phyloP scores from a whole-genome alignment of 768 basidiomycete species.

The Cubamyces sp. region DNA sequence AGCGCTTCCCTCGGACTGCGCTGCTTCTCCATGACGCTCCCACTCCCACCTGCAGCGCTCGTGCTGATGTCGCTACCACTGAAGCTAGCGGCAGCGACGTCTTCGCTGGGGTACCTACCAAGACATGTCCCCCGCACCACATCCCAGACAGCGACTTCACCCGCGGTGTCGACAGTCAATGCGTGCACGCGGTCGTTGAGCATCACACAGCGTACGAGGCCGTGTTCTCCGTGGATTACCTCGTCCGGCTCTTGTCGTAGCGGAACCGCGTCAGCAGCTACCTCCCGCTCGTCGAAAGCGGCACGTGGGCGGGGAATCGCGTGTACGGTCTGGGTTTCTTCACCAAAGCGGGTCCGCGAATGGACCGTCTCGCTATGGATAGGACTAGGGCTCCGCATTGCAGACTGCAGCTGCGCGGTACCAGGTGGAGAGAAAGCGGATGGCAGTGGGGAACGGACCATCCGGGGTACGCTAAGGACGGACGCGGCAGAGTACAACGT shows the following conservation, averaged over 20 bases:
- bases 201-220: conserved; percentile 80
- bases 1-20: conserved; percentile 81
- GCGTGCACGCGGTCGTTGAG: conserved; percentile 91
- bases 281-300: conserved; percentile 72
- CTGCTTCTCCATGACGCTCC: conserved; percentile 46
- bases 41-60: conserved; percentile 49
- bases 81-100: conserved; percentile 62
- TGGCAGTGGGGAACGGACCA: conserved; percentile 41
- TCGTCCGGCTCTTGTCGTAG: conserved; percentile 60
- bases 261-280: conserved; percentile 77
- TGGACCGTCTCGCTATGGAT: conserved; percentile 32
- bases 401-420: conserved; percentile 27
- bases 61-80: conserved; percentile 48
- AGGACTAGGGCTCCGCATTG: conserved; percentile 36
- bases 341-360: conserved; percentile 28
- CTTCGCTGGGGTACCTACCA: conserved; percentile 68
- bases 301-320: conserved; percentile 45
- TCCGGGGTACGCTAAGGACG: conserved; percentile 66
- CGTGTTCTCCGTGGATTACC: conserved; percentile 74
- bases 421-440: conserved; percentile 36
- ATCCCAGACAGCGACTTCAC: conserved; percentile 93
- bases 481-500: conserved; percentile 88
- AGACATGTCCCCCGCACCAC: conserved; percentile 77
- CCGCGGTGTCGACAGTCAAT: conserved; percentile 86
- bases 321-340: conserved; percentile 42